A percentile compares a stretch with the other conserved stretches of the same genome.
Conservation (phyloP, 2,329 filamentous ascomycete species). For the Colletotrichum sojae region DNA sequence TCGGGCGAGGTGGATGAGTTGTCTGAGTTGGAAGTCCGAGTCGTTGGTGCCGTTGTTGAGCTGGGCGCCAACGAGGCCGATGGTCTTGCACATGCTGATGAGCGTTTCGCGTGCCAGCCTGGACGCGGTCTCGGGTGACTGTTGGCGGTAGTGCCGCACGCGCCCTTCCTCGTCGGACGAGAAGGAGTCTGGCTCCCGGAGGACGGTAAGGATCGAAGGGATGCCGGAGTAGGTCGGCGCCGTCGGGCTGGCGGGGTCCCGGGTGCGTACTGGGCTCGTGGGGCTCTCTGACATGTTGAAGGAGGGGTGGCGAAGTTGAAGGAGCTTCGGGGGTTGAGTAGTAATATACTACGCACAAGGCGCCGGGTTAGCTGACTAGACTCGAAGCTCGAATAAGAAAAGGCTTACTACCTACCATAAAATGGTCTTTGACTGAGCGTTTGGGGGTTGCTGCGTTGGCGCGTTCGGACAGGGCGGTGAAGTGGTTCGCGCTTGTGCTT, state of each 20-base stretch:
- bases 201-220: constrained; percentile 34
- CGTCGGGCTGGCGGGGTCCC: constrained; percentile 32
- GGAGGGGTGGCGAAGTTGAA: background rate
- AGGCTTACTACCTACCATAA: no score
- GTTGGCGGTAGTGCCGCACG: constrained; percentile 28
- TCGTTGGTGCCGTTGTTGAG: constrained; percentile 39
- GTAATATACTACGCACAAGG: no score
- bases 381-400: no score
- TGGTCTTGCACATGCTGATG: constrained; percentile 38
- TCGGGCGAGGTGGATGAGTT: constrained; percentile 38
- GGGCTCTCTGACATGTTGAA: constrained; percentile 34
- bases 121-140: constrained; percentile 33
- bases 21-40: constrained; percentile 36
- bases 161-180: constrained; percentile 28
- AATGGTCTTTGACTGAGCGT: no score
- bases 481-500: background rate
- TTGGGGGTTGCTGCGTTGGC: no score
- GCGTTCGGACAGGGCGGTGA: background rate
- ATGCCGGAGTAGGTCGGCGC: constrained; percentile 19
- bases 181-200: constrained; percentile 35
- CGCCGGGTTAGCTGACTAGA: no score
- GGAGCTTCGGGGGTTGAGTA: no score
- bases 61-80: constrained; percentile 32
- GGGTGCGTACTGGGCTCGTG: constrained; percentile 18
- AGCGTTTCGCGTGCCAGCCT: constrained; percentile 35